phyloP scores from a whole-genome alignment of 192 early-diverging fungal genomes.

The Gonapodya prolifera region DNA sequence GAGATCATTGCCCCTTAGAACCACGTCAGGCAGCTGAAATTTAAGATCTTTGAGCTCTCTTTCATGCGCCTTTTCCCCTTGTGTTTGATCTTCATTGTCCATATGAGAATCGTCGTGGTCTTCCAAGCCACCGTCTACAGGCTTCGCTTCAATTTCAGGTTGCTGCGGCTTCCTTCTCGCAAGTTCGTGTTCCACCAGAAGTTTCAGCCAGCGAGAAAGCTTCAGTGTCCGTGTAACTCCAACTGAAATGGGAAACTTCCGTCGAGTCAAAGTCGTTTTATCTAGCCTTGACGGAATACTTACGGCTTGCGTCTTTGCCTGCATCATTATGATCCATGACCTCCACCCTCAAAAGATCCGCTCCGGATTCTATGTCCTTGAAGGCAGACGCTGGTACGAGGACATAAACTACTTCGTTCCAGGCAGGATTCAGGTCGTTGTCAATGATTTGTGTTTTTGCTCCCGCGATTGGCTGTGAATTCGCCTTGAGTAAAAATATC shows the following conservation, averaged over 20 bases:
- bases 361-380: slow-evolving; percentile 7
- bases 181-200: not conserved
- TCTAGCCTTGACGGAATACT: not conserved
- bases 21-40: not conserved
- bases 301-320: not conserved
- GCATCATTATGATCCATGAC: slow-evolving; percentile 65
- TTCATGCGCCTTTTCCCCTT: not conserved
- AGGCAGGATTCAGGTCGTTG: slow-evolving; percentile 61
- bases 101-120: not conserved
- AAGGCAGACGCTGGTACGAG: slow-evolving; percentile 50
- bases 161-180: not conserved
- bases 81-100: not conserved
- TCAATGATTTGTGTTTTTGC: not conserved
- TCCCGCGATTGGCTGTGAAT: not conserved
- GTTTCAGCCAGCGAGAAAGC: not conserved
- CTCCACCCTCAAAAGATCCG: slow-evolving; percentile 65
- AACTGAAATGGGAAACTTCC: not conserved
- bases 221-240: not conserved
- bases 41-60: not conserved
- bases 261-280: not conserved
- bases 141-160: not conserved
- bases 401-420: slow-evolving; percentile 68
- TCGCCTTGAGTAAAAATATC: not conserved
- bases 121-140: not conserved
- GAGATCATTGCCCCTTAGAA: not conserved